These are phyloP conservation scores for Lachnellula arida DNA, from an alignment of 2,329 filamentous ascomycete genomes.

Conservation along the genomic window DNA sequence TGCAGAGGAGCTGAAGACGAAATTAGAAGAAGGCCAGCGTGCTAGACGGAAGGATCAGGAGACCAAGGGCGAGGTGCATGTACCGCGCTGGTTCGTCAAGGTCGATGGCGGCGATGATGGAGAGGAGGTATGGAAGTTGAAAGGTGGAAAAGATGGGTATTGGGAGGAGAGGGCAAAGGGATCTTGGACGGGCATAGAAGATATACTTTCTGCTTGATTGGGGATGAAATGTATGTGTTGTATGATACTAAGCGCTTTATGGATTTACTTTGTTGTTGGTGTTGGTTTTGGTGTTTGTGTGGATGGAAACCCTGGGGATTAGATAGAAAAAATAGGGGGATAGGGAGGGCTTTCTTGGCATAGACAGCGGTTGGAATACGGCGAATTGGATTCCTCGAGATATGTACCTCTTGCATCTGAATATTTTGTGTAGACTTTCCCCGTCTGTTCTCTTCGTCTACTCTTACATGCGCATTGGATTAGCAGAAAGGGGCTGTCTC, in stretches of 20 bases:
- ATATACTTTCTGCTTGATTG: slow-evolving; percentile 40
- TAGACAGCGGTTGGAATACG: slow-evolving; percentile 7
- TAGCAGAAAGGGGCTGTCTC: too few relatives aligned
- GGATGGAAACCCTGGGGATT: background rate
- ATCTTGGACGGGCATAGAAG: slow-evolving; percentile 55
- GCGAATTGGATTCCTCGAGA: background rate
- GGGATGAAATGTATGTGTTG: too few relatives aligned
- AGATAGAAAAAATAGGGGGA: background rate
- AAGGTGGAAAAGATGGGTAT: slow-evolving; percentile 79
- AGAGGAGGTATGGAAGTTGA: slow-evolving; percentile 72
- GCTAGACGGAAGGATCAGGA: slow-evolving; percentile 70
- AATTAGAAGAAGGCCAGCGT: slow-evolving; percentile 82
- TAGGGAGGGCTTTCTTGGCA: background rate
- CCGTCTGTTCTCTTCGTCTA: too few relatives aligned
- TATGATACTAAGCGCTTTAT: background rate
- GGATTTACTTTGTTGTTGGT: background rate
- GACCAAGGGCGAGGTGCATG: slow-evolving; percentile 65
- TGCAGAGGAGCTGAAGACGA: slow-evolving; percentile 78
- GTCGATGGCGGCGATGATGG: slow-evolving; percentile 52
- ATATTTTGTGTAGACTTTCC: too few relatives aligned
- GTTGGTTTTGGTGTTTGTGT: background rate
- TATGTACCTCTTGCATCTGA: background rate
- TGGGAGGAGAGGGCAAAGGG: slow-evolving; percentile 79
- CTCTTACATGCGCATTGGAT: too few relatives aligned
- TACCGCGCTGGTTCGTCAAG: slow-evolving; percentile 79